Conservation (phyloP, 306 rosid genomes). For the Malus domestica region DNA sequence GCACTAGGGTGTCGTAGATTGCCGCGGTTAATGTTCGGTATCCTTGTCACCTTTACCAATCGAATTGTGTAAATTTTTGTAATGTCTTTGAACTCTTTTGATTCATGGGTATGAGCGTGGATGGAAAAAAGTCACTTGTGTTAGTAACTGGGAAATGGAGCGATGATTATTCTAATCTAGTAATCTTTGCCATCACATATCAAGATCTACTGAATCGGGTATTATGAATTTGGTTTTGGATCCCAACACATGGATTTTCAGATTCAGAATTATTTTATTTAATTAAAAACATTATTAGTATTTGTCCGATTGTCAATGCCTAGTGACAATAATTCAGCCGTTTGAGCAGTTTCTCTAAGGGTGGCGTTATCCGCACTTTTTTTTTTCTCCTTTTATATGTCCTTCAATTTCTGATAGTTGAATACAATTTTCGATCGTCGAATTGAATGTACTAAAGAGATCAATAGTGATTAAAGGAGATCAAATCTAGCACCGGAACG, state of each 20-base stretch:
- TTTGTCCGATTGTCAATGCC: not conserved
- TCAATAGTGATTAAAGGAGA: too few species aligned
- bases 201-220: not conserved
- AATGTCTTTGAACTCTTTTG: not conserved
- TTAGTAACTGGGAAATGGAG: not conserved
- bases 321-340: not conserved
- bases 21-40: not conserved
- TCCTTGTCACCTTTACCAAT: not conserved
- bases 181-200: not conserved
- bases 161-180: not conserved
- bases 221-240: not conserved
- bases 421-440: too few species aligned
- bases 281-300: not conserved
- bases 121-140: constrained; percentile 7
- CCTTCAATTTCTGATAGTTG: too few species aligned
- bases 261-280: not conserved
- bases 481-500: too few species aligned
- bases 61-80: constrained; percentile 13
- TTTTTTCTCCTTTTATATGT: too few species aligned
- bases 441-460: too few species aligned
- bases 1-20: not conserved
- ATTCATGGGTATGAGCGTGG: not conserved
- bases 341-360: not conserved
- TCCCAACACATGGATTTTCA: not conserved
- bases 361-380: too few species aligned